Conservation (phyloP, 2,329 filamentous ascomycete species). For the Orbilia quercus region DNA sequence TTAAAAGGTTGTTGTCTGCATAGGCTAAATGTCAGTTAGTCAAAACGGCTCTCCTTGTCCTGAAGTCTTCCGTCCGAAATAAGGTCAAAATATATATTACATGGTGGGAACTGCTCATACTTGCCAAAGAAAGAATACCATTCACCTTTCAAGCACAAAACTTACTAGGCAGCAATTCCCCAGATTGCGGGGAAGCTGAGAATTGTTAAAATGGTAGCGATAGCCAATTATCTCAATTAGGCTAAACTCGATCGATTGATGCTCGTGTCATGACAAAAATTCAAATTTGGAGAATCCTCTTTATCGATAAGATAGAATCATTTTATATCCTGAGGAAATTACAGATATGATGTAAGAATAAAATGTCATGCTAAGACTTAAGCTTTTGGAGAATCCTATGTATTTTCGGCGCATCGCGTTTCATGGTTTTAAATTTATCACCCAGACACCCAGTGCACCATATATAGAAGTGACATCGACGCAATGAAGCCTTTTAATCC, state of each 20-base stretch:
- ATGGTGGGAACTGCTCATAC: neutral
- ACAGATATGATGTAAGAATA: neutral
- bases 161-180: too few species aligned
- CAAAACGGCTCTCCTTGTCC: neutral
- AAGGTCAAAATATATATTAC: too few species aligned
- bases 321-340: neutral
- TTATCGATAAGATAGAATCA: neutral
- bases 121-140: neutral
- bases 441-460: too few species aligned
- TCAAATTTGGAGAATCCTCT: neutral
- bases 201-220: too few species aligned
- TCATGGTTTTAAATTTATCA: too few species aligned
- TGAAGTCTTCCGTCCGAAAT: too few species aligned
- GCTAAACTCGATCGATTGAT: conserved; percentile 1
- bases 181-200: too few species aligned
- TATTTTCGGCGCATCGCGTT: too few species aligned
- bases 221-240: neutral
- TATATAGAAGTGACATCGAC: too few species aligned
- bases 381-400: too few species aligned
- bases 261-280: neutral
- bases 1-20: conserved; percentile 25
- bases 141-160: too few species aligned
- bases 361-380: neutral
- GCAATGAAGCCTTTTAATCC: conserved; percentile 44
- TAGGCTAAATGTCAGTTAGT: conserved; percentile 33